These are phyloP conservation scores for Penicillium sp. DNA, from an alignment of 2,329 filamentous ascomycete genomes.

Conservation along the genomic window DNA sequence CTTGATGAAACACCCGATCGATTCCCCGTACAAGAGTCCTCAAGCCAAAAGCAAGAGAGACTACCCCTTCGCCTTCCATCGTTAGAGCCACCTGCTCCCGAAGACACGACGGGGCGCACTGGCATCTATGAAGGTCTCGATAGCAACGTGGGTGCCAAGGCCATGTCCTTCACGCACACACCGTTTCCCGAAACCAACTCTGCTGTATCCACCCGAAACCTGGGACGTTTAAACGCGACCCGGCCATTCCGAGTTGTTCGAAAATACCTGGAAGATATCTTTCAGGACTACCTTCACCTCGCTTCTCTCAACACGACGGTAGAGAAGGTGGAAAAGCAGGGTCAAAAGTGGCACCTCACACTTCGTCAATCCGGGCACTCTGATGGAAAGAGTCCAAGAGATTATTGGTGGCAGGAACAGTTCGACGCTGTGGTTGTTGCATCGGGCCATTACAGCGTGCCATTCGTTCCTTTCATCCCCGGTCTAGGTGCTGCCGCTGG, in stretches of 20 bases:
- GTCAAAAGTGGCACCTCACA: slow-evolving; percentile 32
- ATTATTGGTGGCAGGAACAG: slow-evolving; percentile 43
- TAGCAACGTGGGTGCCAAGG: slow-evolving; percentile 31
- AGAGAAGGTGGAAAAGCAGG: slow-evolving; percentile 25
- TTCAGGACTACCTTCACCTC: slow-evolving; percentile 28
- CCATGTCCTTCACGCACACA: slow-evolving; percentile 32
- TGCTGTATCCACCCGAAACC: slow-evolving; percentile 18
- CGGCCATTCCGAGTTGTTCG: slow-evolving; percentile 27
- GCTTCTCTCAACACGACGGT: slow-evolving; percentile 37
- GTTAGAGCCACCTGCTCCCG: slow-evolving; percentile 15
- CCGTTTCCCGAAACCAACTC: slow-evolving; percentile 28
- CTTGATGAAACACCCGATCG: slow-evolving; percentile 29
- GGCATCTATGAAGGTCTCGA: slow-evolving; percentile 26
- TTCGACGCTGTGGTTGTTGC: slow-evolving; percentile 49
- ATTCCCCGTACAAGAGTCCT: slow-evolving; percentile 17
- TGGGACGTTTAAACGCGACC: slow-evolving; percentile 25
- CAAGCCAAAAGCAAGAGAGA: not conserved
- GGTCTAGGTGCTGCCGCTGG: slow-evolving; percentile 36
- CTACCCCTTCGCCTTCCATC: slow-evolving; percentile 21
- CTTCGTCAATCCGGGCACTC: slow-evolving; percentile 25
- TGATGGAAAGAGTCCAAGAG: slow-evolving; percentile 10
- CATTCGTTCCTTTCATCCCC: slow-evolving; percentile 40
- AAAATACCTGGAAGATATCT: slow-evolving; percentile 27
- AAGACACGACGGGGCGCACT: slow-evolving; percentile 28
- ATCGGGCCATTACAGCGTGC: slow-evolving; percentile 45